Base-by-base conservation (phyloP, 2,329 filamentous ascomycete genomes). In the Cladosporium austrohemisphaericum region DNA sequence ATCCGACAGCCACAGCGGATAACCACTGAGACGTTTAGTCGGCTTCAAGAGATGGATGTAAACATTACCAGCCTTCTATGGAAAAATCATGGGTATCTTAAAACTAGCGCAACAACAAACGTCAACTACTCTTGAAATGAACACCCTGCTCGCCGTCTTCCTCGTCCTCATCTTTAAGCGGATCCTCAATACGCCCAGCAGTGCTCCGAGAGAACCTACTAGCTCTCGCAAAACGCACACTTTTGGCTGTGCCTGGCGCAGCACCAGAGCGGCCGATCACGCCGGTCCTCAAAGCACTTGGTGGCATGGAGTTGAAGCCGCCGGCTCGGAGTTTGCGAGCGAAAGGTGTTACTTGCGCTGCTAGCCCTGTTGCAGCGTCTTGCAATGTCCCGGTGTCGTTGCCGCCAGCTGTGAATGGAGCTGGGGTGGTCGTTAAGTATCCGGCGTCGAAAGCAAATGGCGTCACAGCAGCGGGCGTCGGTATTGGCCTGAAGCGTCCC, bases 271-370 rank as follows among this genome's bases (percentile, higher is more conserved):
- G 43, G 14, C 43, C 43, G 10, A 47, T 29, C 3, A 47, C 43
- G 10, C 43, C 38, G 11, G 20, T 48, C 20, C 48, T 14, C 11
- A 50, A 26, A 16, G 40, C 41, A 23, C 48, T 50, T 5, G 41
- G 36, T n/a, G 40, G 23, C 45, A 52, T 33, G 10, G 26, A 11
- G 8, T 49, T 26, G 16, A 45, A 50, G 50, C 59, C n/a, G 4
- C 48, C 38, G 11, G 40, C 64, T 5, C 66, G 55, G 33, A 69
- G 52, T 45, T 69, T 69, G 3, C 65, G 57, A 18, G 64, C 60
- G 41, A 70, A 70, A 14, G 68, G 66, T 23, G 68, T 70, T 29
- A 70, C 61, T 36, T 68, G 64, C 16, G 65, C 60, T 28, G 64
- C 65, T 31, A 62, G 29, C 5, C 54, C 54, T 11, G 57, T 50